Percentiles rank a stretch among this genome's conserved stretches.
Conservation (phyloP, 768 basidiomycete genomes). For the Suillus discolor region DNA sequence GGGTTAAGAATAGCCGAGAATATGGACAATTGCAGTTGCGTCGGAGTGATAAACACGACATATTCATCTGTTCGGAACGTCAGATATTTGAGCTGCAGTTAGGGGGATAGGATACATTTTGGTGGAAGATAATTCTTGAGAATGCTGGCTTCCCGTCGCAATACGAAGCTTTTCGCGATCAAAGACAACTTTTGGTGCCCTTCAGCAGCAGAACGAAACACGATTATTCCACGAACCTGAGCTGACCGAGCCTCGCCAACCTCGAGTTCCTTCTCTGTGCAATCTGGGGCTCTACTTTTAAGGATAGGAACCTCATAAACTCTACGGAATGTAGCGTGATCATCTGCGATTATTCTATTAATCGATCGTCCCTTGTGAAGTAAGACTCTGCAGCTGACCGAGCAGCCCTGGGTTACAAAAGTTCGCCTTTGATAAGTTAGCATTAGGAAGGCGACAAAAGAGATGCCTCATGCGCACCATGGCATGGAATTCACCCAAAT, state of each 20-base stretch:
- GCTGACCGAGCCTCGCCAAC: constrained; percentile 74
- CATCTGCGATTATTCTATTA: constrained; percentile 47
- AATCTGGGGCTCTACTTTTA: constrained; percentile 79
- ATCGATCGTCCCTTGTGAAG: constrained; percentile 6
- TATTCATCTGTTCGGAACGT: constrained; percentile 75
- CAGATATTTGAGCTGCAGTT: constrained; percentile 6
- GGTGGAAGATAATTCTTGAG: constrained; percentile 87
- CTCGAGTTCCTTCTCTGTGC: constrained; percentile 70
- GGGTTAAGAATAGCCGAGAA: constrained; percentile 76
- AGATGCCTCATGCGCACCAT: constrained; percentile 63
- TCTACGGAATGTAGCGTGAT: constrained; percentile 72
- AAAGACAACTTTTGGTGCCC: constrained; percentile 53
- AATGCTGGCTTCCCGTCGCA: constrained; percentile 85
- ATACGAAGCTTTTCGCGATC: constrained; percentile 85
- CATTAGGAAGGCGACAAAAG: not conserved
- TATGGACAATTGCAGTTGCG: constrained; percentile 77
- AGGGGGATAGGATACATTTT: constrained; percentile 60
- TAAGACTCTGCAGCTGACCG: constrained; percentile 43
- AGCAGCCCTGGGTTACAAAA: constrained; percentile 94
- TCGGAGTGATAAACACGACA: constrained; percentile 94
- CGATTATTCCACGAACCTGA: constrained; percentile 53
- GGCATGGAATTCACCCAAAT: constrained; percentile 91
- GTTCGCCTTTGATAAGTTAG: constrained; percentile 57
- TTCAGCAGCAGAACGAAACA: constrained; percentile 3
- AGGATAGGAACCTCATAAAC: constrained; percentile 90